Evolutionary conservation across 169 alveolate genomes (phyloP).

Genomic region (Eimeria brunetti): DNA sequence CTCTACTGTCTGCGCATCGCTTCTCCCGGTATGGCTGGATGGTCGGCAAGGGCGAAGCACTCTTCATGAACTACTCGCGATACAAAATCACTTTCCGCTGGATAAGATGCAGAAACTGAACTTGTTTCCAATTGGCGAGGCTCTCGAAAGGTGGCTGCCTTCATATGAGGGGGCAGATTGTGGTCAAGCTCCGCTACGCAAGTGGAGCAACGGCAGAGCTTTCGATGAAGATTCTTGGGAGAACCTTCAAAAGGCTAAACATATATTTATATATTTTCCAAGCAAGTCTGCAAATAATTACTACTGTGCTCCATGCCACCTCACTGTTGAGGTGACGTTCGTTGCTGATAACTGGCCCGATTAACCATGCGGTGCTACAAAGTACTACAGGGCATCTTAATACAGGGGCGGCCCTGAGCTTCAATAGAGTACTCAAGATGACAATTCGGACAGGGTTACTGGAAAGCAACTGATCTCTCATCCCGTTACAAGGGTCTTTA

Average conservation of each 20-base stretch:
- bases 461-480: background rate
- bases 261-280: too few relatives aligned
- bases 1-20: background rate
- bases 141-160: too few relatives aligned
- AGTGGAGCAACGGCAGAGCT: too few relatives aligned
- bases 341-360: background rate
- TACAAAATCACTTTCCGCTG: background rate
- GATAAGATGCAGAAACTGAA: too few relatives aligned
- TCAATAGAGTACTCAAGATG: background rate
- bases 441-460: background rate
- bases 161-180: too few relatives aligned
- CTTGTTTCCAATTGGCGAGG: too few relatives aligned
- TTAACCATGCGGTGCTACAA: background rate
- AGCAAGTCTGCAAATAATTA: background rate
- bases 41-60: background rate
- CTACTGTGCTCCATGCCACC: background rate
- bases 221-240: too few relatives aligned
- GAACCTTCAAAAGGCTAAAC: too few relatives aligned
- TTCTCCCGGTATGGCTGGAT: background rate
- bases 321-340: background rate
- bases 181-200: too few relatives aligned
- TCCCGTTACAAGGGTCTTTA: background rate
- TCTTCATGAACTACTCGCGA: background rate
- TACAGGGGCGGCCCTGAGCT: background rate
- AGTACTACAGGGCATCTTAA: background rate